Percentiles rank a stretch among this genome's conserved stretches.
These are phyloP conservation scores for Nannochloropsis oceanica DNA, from an alignment of 108 stramenopile genomes.

Conservation along the genomic window DNA sequence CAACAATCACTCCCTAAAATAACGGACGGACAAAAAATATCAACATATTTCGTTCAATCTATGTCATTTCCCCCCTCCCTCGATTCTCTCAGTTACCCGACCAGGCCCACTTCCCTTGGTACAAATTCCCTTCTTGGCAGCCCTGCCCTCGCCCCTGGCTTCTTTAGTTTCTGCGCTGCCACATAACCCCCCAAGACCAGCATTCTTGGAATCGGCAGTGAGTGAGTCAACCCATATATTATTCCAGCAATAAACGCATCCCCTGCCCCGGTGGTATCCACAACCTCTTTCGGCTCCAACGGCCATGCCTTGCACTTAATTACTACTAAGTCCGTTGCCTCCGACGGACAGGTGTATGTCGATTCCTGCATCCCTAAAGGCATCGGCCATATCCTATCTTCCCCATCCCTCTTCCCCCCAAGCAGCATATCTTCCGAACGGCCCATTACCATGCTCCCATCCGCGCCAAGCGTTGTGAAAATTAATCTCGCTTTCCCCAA, in stretches of 20 bases:
- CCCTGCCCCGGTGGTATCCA: constrained; percentile 33
- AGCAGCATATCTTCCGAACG: not conserved
- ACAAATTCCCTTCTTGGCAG: not conserved
- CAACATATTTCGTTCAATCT: too few species aligned
- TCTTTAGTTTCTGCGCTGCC: constrained; percentile 23
- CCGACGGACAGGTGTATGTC: not conserved
- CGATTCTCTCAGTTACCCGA: too few species aligned
- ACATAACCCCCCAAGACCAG: constrained; percentile 10
- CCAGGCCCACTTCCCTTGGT: not conserved
- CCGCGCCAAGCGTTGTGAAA: constrained; percentile 10
- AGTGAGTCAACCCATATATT: constrained; percentile 9
- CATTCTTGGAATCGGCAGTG: not conserved
- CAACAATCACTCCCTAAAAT: too few species aligned
- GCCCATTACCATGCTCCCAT: constrained; percentile 9
- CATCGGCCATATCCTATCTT: not conserved
- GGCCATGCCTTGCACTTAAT: constrained; percentile 11
- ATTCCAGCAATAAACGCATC: constrained; percentile 30
- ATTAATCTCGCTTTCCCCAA: constrained; percentile 4
- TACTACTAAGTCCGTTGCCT: not conserved
- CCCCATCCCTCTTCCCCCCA: not conserved
- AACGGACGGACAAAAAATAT: too few species aligned
- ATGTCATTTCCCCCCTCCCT: too few species aligned
- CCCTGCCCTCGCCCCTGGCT: constrained; percentile 18
- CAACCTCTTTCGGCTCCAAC: not conserved
- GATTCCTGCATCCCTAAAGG: not conserved